Evolutionary conservation across 257 asterid species (phyloP), one percentile per base, ranked within the genome.

Genomic region (Marsdenia floribunda): DNA sequence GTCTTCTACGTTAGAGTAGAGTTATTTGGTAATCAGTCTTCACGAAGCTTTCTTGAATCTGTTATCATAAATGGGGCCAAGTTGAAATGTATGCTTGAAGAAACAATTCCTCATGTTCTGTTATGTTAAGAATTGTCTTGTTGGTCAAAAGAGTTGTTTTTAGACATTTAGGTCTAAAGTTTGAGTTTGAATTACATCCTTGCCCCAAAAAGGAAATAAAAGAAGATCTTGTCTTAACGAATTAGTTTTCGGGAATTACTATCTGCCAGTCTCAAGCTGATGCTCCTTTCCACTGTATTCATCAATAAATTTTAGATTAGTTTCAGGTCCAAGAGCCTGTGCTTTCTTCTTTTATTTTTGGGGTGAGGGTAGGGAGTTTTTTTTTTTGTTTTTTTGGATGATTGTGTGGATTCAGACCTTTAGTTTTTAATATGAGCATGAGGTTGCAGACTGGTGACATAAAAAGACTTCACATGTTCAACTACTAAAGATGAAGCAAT

Each of bases 361-460:
- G 52, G 12, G 12, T 42, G 14, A 1, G 50, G 50, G 14, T 3
- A 14, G 55, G 19, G 16, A 0, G 19, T 11, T 2, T 50, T 11
- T 2, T 50, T 50, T 3, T 50, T 9, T 9, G 18, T 2, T 10
- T 50, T 50, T 12, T 10, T 50, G 19, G 21, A 3, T 60, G 40
- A 24, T 35, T 10, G 6, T 60, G 67, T 26, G 5, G 21, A 26
- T 58, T 58, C 26, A 3, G 21, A 18, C 9, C 9, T 3, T 59
- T 59, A 24, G 37, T 26, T 47, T 33, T 29, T 74, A 35, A 29
- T 74, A 24, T 63, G 77, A 63, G 33, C 57, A 14, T 64, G 65
- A 19, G 11, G 42, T 64, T 19, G 21, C 33, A 50, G 2, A 19
- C 52, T 74, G 35, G 24, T 26, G 15, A 38, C n/a, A n/a, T 60